Base-by-base conservation (phyloP, 257 asterid genomes). In the Gentiana dahurica region DNA sequence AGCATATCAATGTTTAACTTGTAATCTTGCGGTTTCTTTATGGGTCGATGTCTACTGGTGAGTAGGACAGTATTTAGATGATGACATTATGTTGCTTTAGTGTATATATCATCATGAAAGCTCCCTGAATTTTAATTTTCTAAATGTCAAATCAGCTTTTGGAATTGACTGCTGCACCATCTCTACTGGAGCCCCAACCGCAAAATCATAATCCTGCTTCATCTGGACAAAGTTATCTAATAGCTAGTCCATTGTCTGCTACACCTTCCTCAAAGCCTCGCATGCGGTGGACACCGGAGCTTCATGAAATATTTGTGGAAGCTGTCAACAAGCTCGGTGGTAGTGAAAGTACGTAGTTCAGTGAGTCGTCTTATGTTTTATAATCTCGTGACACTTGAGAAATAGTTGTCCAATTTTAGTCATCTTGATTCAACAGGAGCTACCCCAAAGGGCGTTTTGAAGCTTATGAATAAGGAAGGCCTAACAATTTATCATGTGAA, bases 211-310 rank as follows among this genome's bases (percentile, higher is more conserved):
- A 61, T 58, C 55, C 58, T 33, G 54, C 55, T 39, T 65, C 68
- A 38, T 60, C 67, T 12, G 73, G 52, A 53, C 73, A 81, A 71
- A 59, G 58, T 55, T 67, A 60, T 51, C 65, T 75, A 33, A 59
- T 61, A 48, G 75, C 71, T 36, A 64, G 73, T 68, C 77, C 88
- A 63, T 75, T 81, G 2, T 68, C 88, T 64, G 37, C 83, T 53
- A 65, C 87, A 54, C 71, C 79, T 1, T 57, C 57, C 57, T 46
- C 78, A 35, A 89, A 83, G 76, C 72, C 94, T 57, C 82, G 97
- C 11, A 88, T 88, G 97, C 95, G 95, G 57, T 88, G 96, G 96
- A 88, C 95, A 24, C 95, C 93, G 2, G 96, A 88, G 65, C 95
- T 85, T 75, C 96, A 88, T 57, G 95, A 88, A 64, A 69, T 70